Conservation (phyloP, 2,329 filamentous ascomycete genomes). For the Neofusicoccum ribis region DNA sequence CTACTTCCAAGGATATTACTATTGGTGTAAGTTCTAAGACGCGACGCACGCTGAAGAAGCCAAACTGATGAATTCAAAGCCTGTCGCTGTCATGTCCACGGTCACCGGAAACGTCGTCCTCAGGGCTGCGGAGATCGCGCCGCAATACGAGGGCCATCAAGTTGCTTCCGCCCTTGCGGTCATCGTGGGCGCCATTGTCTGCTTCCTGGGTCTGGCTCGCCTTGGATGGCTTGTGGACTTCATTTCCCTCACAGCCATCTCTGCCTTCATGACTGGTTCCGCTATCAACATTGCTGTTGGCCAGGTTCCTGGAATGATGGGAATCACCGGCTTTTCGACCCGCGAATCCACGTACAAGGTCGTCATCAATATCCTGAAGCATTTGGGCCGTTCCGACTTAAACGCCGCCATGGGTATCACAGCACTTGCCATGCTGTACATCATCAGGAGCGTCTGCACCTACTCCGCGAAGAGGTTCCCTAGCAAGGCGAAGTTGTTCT, state of each 20-base stretch:
- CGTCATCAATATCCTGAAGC: constrained; percentile 79
- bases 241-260: constrained; percentile 86
- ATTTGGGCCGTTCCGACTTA: constrained; percentile 65
- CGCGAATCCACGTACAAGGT: constrained; percentile 78
- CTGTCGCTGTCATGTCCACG: constrained; percentile 93
- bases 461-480: constrained; percentile 69
- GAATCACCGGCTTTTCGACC: constrained; percentile 72
- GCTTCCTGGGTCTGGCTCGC: constrained; percentile 75
- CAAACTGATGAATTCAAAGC: constrained; percentile 48
- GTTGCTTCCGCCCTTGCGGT: constrained; percentile 80
- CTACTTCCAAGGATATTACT: constrained; percentile 97
- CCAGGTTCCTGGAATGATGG: constrained; percentile 80
- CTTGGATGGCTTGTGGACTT: constrained; percentile 91
- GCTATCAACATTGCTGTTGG: constrained; percentile 85
- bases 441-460: constrained; percentile 62
- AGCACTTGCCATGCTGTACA: constrained; percentile 75
- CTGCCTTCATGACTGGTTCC: constrained; percentile 97
- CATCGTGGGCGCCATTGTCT: constrained; percentile 75
- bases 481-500: constrained; percentile 69
- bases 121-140: constrained; percentile 58
- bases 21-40: constrained; percentile 69
- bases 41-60: background rate
- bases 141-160: constrained; percentile 60
- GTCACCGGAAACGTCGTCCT: constrained; percentile 80
- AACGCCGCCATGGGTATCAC: constrained; percentile 87